Evolutionary conservation across 2,329 filamentous ascomycete species (phyloP), one percentile per base, ranked within the genome.

Genomic region (Arthroderma sp.): DNA sequence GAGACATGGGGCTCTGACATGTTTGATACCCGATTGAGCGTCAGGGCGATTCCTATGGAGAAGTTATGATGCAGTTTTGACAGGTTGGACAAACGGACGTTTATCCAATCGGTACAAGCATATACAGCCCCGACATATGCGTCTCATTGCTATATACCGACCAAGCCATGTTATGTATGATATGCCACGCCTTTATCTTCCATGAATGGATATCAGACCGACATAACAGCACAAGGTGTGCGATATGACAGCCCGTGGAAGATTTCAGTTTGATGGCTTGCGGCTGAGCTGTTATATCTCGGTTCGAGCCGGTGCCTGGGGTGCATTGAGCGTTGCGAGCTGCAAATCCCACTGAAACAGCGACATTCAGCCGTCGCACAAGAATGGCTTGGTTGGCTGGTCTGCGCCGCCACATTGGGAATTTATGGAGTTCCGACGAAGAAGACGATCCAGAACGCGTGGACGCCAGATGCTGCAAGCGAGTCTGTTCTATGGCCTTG

Each of bases 1-100:
- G 11, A 33, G 47, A 51, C 28, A 51, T 51, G 47, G 33, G 47
- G 47, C 23, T 35, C 47, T 51, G 47, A 51, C 47, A 51, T 51
- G 47, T 51, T 51, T 23, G 47, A 51, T 17, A 25, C n/a, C 47
- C 11, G 17, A 33, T 17, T 13, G n/a, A n/a, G 4, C 11, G 2
- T n/a, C 35, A 38, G 9, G 28, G 7, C 28, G 7, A 7, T 3
- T 3, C 28, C 4, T 31, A 7, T 7, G 4, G 9, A 9, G 9
- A 38, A n/a, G 35, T 4, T 4, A 4, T 38, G 35, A 38, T 38
- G 35, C 35, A 38, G 4, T 5, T 51, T 19, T 33, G 47, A 51
- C 47, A 51, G 47, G 47, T 31, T 19, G 47, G n/a, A n/a, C 47
- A 51, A 51, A 51, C 47, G n/a, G 15, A 31, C 23, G n/a, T 19